Conservation (phyloP, 345 rosid genomes). For the Raphanus sativus region DNA sequence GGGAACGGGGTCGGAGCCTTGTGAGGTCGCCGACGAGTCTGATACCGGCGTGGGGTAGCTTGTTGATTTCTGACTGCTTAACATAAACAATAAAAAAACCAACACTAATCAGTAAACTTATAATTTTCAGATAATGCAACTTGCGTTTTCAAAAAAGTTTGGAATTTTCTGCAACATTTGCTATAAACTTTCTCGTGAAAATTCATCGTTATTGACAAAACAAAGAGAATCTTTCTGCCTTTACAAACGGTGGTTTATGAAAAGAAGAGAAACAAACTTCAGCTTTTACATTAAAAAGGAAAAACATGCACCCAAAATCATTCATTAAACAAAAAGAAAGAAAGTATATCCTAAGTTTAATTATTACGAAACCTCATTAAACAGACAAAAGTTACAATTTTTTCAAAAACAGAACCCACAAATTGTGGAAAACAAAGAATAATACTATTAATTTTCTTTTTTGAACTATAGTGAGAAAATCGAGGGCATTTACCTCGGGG, state of each 20-base stretch:
- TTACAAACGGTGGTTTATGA: conserved; percentile 6
- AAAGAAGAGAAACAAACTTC: conserved; percentile 40
- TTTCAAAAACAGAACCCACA: neutral
- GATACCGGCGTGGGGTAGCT: conserved; percentile 58
- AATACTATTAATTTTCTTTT: neutral
- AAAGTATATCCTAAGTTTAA: conserved; percentile 2
- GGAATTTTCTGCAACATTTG: neutral
- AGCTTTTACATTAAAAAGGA: conserved; percentile 14
- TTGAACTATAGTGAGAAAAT: neutral
- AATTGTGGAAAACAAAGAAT: conserved; percentile 4
- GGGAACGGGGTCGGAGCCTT: conserved; percentile 39
- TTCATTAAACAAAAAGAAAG: neutral
- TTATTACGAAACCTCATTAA: conserved; percentile 20
- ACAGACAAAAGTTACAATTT: neutral
- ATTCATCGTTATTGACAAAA: neutral
- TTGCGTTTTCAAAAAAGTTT: neutral
- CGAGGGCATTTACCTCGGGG: conserved; percentile 56
- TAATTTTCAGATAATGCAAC: neutral
- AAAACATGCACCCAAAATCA: conserved; percentile 8
- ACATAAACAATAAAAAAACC: neutral
- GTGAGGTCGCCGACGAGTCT: conserved; percentile 42
- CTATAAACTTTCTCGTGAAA: neutral
- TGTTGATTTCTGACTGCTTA: conserved; percentile 73
- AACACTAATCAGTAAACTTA: neutral
- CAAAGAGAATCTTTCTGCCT: conserved; percentile 17